phyloP scores from a whole-genome alignment of 2,329 filamentous ascomycete species.

The Colletotrichum limetticola region DNA sequence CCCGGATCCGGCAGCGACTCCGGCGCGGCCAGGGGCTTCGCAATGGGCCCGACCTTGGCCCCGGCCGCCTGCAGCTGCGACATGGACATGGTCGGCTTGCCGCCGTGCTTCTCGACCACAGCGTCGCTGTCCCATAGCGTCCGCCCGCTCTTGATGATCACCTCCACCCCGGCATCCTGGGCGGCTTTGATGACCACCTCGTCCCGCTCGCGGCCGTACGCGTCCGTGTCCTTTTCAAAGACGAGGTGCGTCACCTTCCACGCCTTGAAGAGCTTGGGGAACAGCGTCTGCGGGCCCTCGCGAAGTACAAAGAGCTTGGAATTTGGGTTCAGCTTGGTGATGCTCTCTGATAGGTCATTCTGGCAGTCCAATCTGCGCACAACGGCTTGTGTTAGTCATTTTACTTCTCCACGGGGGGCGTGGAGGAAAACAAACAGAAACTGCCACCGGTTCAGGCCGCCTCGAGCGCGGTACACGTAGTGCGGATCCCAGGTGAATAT shows the following conservation, averaged over 20 bases:
- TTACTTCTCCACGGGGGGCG: neutral
- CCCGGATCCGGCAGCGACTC: slow-evolving; percentile 72
- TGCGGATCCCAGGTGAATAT: slow-evolving; percentile 86
- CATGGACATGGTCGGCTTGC: slow-evolving; percentile 81
- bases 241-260: slow-evolving; percentile 82
- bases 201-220: slow-evolving; percentile 75
- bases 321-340: slow-evolving; percentile 75
- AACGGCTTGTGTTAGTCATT: neutral
- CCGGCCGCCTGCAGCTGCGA: slow-evolving; percentile 73
- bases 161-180: slow-evolving; percentile 72
- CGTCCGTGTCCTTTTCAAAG: slow-evolving; percentile 83
- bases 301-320: slow-evolving; percentile 78
- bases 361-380: slow-evolving; percentile 74
- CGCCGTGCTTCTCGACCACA: slow-evolving; percentile 71
- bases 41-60: slow-evolving; percentile 70
- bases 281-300: slow-evolving; percentile 76
- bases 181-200: slow-evolving; percentile 68
- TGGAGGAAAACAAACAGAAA: slow-evolving; percentile 63
- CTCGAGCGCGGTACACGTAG: slow-evolving; percentile 78
- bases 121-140: slow-evolving; percentile 81
- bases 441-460: slow-evolving; percentile 79
- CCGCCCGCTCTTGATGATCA: slow-evolving; percentile 72
- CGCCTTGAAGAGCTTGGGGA: slow-evolving; percentile 77
- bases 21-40: slow-evolving; percentile 70
- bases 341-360: slow-evolving; percentile 73